A percentile compares a stretch with the other conserved stretches of the same genome.
phyloP scores from a whole-genome alignment of 1,139 yeast genomes.

The Candida glucosophila region DNA sequence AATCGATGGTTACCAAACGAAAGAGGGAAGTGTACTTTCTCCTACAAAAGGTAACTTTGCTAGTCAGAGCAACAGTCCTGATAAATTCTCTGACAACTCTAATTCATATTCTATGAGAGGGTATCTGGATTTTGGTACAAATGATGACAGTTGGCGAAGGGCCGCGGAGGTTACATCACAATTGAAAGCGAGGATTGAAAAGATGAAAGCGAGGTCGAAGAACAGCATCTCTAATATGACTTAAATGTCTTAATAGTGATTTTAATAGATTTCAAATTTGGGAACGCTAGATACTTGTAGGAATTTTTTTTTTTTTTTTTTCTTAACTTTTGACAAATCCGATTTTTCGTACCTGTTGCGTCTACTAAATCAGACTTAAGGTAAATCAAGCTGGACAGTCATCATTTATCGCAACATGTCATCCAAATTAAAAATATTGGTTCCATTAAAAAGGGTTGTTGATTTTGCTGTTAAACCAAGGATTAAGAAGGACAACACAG shows the following conservation, averaged over 20 bases:
- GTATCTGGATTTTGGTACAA: conserved; percentile 15
- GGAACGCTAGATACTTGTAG: no score
- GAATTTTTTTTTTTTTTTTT: no score
- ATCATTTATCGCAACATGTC: conserved; percentile 3
- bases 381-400: not conserved
- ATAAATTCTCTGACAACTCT: conserved; percentile 7
- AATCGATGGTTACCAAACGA: conserved; percentile 24
- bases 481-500: conserved; percentile 78
- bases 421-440: conserved; percentile 64
- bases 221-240: conserved; percentile 5
- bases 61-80: conserved; percentile 14
- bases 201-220: conserved; percentile 68
- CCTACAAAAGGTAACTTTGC: conserved; percentile 6
- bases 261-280: no score
- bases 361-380: no score
- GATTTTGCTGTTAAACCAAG: conserved; percentile 93
- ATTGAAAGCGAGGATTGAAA: conserved; percentile 77
- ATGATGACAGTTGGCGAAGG: conserved; percentile 76
- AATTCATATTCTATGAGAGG: conserved; percentile 8
- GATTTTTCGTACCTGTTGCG: no score
- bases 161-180: conserved; percentile 88
- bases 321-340: no score
- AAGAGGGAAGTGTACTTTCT: conserved; percentile 10
- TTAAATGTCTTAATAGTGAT: no score
- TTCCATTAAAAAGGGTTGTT: conserved; percentile 91